A percentile compares a stretch with the other conserved stretches of the same genome.
Evolutionary conservation across 352 stramenopile species (phyloP).

Genomic region (Phytophthora pluvialis): DNA sequence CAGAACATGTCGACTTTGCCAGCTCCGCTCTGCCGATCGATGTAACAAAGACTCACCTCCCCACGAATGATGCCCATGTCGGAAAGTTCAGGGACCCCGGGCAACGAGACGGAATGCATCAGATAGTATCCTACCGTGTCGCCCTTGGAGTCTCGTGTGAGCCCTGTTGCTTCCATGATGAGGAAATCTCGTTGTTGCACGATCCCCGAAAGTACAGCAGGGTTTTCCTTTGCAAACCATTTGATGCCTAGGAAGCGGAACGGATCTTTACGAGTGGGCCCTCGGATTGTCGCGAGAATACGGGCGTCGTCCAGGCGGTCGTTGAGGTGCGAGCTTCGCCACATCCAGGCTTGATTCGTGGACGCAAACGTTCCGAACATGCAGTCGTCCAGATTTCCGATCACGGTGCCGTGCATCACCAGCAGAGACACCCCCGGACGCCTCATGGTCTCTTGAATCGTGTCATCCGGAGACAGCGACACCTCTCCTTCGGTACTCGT

Average conservation of each 20-base stretch:
- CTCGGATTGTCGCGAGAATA: conserved; percentile 44
- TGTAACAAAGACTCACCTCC: conserved; percentile 56
- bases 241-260: conserved; percentile 61
- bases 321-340: conserved; percentile 50
- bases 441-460: conserved; percentile 30
- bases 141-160: conserved; percentile 43
- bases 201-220: conserved; percentile 46
- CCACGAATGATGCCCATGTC: conserved; percentile 52
- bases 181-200: conserved; percentile 55
- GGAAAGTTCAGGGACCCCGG: conserved; percentile 39
- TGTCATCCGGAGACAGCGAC: neutral
- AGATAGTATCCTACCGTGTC: conserved; percentile 52
- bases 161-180: conserved; percentile 51
- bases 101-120: conserved; percentile 58
- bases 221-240: conserved; percentile 59
- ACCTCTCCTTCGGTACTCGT: neutral
- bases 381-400: conserved; percentile 51
- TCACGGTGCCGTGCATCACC: conserved; percentile 41
- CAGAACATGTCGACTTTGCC: conserved; percentile 48
- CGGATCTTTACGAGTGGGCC: conserved; percentile 43
- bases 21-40: conserved; percentile 38
- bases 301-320: conserved; percentile 56
- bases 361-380: conserved; percentile 51
- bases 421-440: conserved; percentile 43
- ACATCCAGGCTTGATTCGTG: conserved; percentile 47